Evolutionary conservation across 2,329 filamentous ascomycete species (phyloP), one percentile per base, ranked within the genome.

Genomic region (Pseudogymnoascus pannorum): DNA sequence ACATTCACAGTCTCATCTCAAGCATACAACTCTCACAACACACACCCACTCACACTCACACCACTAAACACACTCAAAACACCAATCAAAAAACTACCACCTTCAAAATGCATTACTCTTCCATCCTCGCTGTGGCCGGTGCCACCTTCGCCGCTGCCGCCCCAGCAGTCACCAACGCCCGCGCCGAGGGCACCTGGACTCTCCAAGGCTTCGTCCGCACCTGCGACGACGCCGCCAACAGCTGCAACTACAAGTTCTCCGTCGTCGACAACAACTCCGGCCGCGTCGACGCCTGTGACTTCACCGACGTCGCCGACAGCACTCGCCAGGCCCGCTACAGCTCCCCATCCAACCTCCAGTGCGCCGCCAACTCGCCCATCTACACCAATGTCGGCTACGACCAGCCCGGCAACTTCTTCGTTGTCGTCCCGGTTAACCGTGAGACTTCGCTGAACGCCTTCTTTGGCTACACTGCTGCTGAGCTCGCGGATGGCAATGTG

Each of bases 171-270:
- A 22, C 4, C 22, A 16, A 5, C 18, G 57, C 35, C 57, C 57
- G 57, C 57, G 35, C 57, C 9, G 57, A 20, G 0, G 31, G 31
- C 18, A 58, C 60, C 24, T 61, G 60, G 60, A 59, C 60, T 0
- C 54, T 61, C 33, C 22, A 59, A n/a, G 31, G 24, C 57, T 61
- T 61, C 54, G 54, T 59, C 7, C 60, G 60, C 26, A 61, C 26
- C 24, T 61, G 60, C 60, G 35, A 61, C 26, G 60, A 61, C 18
- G n/a, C 24, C 2, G 33, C 54, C 31, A 61, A 61, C 60, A 18
- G 9, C n/a, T 61, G 60, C 11, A 14, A 16, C 24, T 61, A 61
- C 36, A 24, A 20, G 5, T 61, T 61, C 44, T 18, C 18, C 2
- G 20, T 61, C 24, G 2, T 5, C 2, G 44, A 54, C 24, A 44